Percentiles rank a stretch among this genome's conserved stretches.
These are phyloP conservation scores for Areca catechu DNA, from an alignment of 176 grass and related monocot genomes.

Conservation along the genomic window DNA sequence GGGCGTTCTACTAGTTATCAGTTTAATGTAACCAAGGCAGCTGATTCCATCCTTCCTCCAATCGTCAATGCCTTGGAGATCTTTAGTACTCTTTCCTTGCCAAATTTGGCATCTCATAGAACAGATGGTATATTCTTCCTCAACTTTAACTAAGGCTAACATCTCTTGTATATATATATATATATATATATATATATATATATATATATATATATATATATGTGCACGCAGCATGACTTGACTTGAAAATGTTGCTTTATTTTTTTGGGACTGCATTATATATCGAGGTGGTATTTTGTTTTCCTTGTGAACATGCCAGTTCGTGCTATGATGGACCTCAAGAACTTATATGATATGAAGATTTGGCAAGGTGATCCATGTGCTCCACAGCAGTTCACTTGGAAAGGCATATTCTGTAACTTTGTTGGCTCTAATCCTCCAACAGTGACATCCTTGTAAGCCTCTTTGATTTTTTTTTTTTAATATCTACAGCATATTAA, in stretches of 20 bases:
- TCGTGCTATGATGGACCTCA: conserved; percentile 9
- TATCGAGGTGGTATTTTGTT: no score
- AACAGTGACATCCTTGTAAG: no score
- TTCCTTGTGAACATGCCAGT: neutral
- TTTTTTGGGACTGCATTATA: no score
- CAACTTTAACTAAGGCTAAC: no score
- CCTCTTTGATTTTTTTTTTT: no score
- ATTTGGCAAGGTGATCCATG: conserved; percentile 25
- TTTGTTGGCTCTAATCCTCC: neutral
- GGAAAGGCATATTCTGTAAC: conserved; percentile 7
- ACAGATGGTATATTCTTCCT: conserved; percentile 15
- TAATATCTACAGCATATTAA: no score
- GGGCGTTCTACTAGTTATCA: neutral
- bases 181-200: no score
- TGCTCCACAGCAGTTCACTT: conserved; percentile 4
- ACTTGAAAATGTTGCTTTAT: no score
- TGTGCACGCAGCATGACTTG: no score
- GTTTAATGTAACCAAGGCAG: neutral
- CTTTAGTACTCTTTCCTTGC: neutral
- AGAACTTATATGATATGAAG: conserved; percentile 1
- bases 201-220: no score
- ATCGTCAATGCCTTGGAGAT: conserved; percentile 21
- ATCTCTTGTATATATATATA: no score
- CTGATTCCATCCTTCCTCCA: conserved; percentile 15
- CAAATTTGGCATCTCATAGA: neutral